Evolutionary conservation across 2,329 filamentous ascomycete genomes (phyloP), one percentile per base, ranked within the genome.

Genomic region (Shiraia sp.): DNA sequence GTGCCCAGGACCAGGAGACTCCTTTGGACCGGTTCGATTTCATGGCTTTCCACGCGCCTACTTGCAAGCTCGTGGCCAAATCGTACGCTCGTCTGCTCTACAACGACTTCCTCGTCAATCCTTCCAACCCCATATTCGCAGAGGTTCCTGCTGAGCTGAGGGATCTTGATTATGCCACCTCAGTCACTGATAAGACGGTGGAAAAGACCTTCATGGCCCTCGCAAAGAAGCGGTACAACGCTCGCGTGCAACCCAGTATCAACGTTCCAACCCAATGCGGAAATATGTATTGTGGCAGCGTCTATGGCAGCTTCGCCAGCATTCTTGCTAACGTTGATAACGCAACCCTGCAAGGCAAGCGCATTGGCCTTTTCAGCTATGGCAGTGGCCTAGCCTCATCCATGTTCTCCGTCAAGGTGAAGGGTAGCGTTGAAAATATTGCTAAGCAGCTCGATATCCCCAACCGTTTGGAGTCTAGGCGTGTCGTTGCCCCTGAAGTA

Each of bases 231-330:
- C 71, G 74, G 34, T 78, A 77, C 56, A 70, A 68, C 32, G 46
- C 68, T 36, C 74, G 74, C 45, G 75, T 79, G 28, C 72, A 77
- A 66, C 75, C 75, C 17, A 63, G 70, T 43, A 74, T 77, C 50
- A 61, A 75, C 50, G 72, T 77, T 16, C 75, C 76, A 7, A 78
- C 75, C 51, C 71, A 73, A 69, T 78, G 75, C 67, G 76, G 76
- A 40, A 79, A 79, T 73, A 79, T 79, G 76, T 79, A 79, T 72
- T 75, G 72, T 49, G 75, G 72, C 22, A 76, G 73, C 45, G 75
- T 79, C 38, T 79, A 77, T 66, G 71, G 68, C 43, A 75, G 74
- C 51, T 68, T 79, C 44, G 69, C 70, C 57, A 75, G 74, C 36
- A 59, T 79, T 43, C 50, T 79, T 44, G 55, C 68, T 62, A 77